These are phyloP conservation scores for Pestalotiopsis sp. DNA, from an alignment of 2,329 filamentous ascomycete genomes.

Conservation along the genomic window DNA sequence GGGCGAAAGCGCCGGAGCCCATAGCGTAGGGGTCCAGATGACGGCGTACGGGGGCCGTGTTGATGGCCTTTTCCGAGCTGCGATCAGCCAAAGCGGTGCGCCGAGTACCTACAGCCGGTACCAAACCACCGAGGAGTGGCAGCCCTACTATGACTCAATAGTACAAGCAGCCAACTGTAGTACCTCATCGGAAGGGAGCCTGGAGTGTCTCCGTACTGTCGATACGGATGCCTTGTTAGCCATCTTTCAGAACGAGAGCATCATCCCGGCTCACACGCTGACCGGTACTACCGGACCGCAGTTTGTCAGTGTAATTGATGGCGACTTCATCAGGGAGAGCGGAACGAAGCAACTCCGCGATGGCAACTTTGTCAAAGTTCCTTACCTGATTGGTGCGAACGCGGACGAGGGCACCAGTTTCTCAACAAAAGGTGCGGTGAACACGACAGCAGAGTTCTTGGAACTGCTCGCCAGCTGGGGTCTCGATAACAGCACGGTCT, in stretches of 20 bases:
- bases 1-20: conserved; percentile 56
- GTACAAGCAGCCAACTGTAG: conserved; percentile 26
- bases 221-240: conserved; percentile 31
- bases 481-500: conserved; percentile 26
- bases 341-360: conserved; percentile 21
- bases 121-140: conserved; percentile 2
- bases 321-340: conserved; percentile 42
- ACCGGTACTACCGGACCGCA: conserved; percentile 20
- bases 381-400: conserved; percentile 35
- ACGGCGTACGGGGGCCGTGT: conserved; percentile 55
- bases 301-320: conserved; percentile 36
- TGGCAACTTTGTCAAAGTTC: conserved; percentile 33
- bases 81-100: conserved; percentile 51
- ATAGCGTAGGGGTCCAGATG: conserved; percentile 51
- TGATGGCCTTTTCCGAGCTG: conserved; percentile 56
- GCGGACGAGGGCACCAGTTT: conserved; percentile 50
- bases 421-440: conserved; percentile 48
- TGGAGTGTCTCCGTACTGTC: conserved; percentile 34
- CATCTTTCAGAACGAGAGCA: conserved; percentile 27
- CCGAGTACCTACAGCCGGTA: conserved; percentile 26
- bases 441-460: conserved; percentile 55
- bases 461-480: neutral
- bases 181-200: conserved; percentile 19
- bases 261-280: conserved; percentile 7
- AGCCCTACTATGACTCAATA: conserved; percentile 33